Conservation (phyloP, 2,329 filamentous ascomycete species). For the Raffaelea arxii region DNA sequence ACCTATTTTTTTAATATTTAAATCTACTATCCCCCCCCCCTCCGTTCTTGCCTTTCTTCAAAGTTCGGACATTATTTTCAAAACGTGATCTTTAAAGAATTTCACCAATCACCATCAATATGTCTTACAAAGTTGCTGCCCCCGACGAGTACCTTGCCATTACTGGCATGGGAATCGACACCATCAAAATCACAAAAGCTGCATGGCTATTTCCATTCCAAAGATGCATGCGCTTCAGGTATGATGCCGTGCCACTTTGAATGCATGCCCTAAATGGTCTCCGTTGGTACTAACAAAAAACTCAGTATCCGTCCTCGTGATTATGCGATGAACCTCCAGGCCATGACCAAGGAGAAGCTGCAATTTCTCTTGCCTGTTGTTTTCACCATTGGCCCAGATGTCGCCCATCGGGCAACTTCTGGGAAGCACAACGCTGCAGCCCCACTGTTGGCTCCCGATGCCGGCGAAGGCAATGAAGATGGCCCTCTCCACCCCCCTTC, state of each 20-base stretch:
- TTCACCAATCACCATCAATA: constrained; percentile 20
- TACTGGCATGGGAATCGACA: constrained; percentile 67
- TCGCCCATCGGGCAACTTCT: constrained; percentile 48
- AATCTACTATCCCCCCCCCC: no score
- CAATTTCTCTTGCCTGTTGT: constrained; percentile 75
- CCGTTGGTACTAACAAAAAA: background rate
- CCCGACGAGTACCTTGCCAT: constrained; percentile 82
- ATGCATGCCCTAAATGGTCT: no score
- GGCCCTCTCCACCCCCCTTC: background rate
- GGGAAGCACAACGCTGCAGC: constrained; percentile 19
- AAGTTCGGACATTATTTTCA: no score
- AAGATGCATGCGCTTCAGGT: constrained; percentile 43
- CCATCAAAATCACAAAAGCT: constrained; percentile 70
- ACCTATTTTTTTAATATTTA: no score
- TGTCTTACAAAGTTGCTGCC: constrained; percentile 59
- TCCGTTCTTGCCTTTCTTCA: no score
- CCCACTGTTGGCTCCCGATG: no score
- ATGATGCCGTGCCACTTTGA: no score
- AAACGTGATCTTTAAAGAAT: no score
- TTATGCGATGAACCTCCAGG: constrained; percentile 72
- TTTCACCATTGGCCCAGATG: constrained; percentile 75
- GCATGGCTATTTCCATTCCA: constrained; percentile 64
- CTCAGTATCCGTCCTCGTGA: constrained; percentile 62
- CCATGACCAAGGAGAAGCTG: constrained; percentile 84
- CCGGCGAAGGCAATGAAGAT: background rate